phyloP scores from a whole-genome alignment of 305 asterid genomes.

The Ruellia speciosa region DNA sequence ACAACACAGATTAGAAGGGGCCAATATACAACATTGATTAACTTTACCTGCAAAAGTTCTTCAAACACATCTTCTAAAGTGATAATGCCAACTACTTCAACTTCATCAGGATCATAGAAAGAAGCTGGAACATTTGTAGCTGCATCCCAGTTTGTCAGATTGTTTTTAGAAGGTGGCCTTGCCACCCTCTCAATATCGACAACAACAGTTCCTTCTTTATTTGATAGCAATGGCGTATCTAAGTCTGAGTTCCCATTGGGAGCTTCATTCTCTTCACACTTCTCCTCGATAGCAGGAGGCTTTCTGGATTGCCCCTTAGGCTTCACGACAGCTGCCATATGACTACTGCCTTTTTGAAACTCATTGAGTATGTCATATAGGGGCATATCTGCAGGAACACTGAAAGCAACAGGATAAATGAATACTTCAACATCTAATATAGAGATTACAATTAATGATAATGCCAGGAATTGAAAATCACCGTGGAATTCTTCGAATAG shows the following conservation, averaged over 20 bases:
- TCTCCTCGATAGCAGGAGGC: slow-evolving; percentile 43
- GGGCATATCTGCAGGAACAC: slow-evolving; percentile 98
- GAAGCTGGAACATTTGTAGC: slow-evolving; percentile 25
- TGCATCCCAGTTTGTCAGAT: slow-evolving; percentile 29
- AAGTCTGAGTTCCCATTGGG: slow-evolving; percentile 33
- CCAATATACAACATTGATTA: neutral
- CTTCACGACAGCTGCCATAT: slow-evolving; percentile 96
- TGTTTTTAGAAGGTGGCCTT: slow-evolving; percentile 28
- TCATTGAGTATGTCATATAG: slow-evolving; percentile 88
- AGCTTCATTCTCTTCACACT: slow-evolving; percentile 34
- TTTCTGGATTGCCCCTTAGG: slow-evolving; percentile 44
- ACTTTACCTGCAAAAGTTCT: slow-evolving; percentile 80
- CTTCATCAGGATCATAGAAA: slow-evolving; percentile 67
- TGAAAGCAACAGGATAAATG: slow-evolving; percentile 19
- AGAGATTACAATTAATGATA: slow-evolving; percentile 1
- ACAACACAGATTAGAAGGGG: neutral
- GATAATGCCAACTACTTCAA: slow-evolving; percentile 86
- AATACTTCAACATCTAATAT: slow-evolving; percentile 7
- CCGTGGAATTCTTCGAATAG: slow-evolving; percentile 96
- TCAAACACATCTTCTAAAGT: slow-evolving; percentile 96
- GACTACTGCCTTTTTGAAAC: slow-evolving; percentile 95
- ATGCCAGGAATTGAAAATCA: slow-evolving; percentile 18
- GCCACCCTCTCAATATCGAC: slow-evolving; percentile 62
- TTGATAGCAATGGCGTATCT: slow-evolving; percentile 49
- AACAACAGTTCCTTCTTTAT: slow-evolving; percentile 36